Evolutionary conservation across 495 filamentous ascomycete species (phyloP), one percentile per base, ranked within the genome.

Genomic region (Hypoxylon cercidicola): DNA sequence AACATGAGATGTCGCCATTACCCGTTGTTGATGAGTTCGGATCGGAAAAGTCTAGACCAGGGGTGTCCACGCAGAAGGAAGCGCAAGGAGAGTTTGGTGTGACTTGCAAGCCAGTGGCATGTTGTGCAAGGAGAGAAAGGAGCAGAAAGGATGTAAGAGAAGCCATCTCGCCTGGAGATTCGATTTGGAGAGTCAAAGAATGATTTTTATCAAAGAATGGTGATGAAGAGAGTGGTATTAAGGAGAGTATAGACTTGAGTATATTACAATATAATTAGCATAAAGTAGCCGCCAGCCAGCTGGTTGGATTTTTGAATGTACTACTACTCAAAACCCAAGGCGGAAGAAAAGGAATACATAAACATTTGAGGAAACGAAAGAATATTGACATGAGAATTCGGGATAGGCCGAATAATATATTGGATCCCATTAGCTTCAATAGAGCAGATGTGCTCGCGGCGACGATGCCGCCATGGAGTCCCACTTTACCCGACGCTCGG

Each of bases 41-140:
- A 43, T 81, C 76, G 5, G 81, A 80, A 30, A 70, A 51, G 53
- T 82, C 78, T 41, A 77, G 64, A 41, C 48, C 57, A 4, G 59
- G 34, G 16, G 70, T 67, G 56, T 84, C 80, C 45, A 77, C 51
- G 53, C 83, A 85, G 52, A 75, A 50, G 43, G 76, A 73, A 32
- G 80, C 70, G 48, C 83, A 85, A n/a, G 78, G 81, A 18, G 82
- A 84, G 47, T 81, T 79, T 20, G 81, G 79, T 13, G 81, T 77
- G 28, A 84, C 81, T 68, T 82, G 81, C 16, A 85, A 65, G 4
- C 74, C 70, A 13, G 70, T 54, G 30, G 64, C 65, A 23, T 74
- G 58, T 47, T 69, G 51, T 23, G 64, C 43, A 18, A 76, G 45
- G 30, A 74, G 32, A 23, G 74, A 55, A 34, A 72, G 55, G 35